These are phyloP conservation scores for Teunomyces pallodes DNA, from an alignment of 805 yeast genomes.

Conservation along the genomic window DNA sequence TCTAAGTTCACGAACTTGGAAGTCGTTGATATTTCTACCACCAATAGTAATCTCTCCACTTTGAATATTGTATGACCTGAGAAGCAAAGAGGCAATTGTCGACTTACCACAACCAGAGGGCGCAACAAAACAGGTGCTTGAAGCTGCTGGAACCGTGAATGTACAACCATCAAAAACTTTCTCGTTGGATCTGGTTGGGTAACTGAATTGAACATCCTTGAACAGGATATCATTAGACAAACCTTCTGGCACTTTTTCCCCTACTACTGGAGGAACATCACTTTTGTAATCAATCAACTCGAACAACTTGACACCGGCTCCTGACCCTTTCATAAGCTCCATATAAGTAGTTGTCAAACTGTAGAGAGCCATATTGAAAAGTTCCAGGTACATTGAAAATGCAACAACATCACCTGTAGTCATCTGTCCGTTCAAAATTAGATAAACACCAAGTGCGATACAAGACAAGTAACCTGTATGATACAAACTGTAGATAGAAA, in stretches of 20 bases:
- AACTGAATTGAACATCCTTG: constrained; percentile 38
- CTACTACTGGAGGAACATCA: constrained; percentile 36
- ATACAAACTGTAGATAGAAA: constrained; percentile 41
- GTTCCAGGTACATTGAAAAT: constrained; percentile 45
- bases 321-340: constrained; percentile 48
- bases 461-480: constrained; percentile 44
- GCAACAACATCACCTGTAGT: constrained; percentile 49
- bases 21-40: constrained; percentile 45
- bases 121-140: constrained; percentile 48
- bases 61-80: constrained; percentile 51
- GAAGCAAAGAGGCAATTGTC: constrained; percentile 52
- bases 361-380: constrained; percentile 43
- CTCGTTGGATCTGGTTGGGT: constrained; percentile 39
- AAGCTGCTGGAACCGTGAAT: constrained; percentile 32
- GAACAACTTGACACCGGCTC: constrained; percentile 44
- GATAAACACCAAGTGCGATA: constrained; percentile 41
- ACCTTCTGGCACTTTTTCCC: constrained; percentile 21
- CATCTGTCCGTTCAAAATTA: constrained; percentile 42
- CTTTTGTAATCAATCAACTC: constrained; percentile 39
- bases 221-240: constrained; percentile 36
- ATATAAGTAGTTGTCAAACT: constrained; percentile 45
- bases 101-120: constrained; percentile 64
- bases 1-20: constrained; percentile 50
- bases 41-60: constrained; percentile 51
- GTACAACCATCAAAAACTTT: constrained; percentile 36